Percentiles rank a stretch among this genome's conserved stretches.
Conservation (phyloP, 768 basidiomycete species). For the Lactifluus pinguis region DNA sequence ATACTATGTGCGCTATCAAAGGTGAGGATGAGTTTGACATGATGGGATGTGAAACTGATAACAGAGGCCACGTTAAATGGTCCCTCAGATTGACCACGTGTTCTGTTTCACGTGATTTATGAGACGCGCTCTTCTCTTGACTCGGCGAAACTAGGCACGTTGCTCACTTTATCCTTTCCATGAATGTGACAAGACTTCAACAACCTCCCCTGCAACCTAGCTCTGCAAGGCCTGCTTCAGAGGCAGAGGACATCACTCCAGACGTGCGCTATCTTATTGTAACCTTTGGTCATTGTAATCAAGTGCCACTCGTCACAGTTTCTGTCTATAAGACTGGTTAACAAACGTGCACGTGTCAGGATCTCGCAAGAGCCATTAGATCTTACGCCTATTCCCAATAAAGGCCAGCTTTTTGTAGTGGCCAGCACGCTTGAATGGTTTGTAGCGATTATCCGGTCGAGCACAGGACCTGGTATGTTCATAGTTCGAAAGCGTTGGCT, state of each 20-base stretch:
- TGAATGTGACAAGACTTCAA: constrained; percentile 18
- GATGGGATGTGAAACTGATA: not conserved
- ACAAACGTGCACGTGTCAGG: constrained; percentile 56
- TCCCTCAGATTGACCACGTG: not conserved
- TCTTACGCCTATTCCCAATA: constrained; percentile 32
- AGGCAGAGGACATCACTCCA: constrained; percentile 17
- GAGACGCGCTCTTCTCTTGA: too few species aligned
- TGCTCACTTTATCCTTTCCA: not conserved
- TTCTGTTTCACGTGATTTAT: not conserved
- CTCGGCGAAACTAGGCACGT: too few species aligned
- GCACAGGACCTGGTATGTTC: constrained; percentile 25
- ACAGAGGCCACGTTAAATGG: not conserved
- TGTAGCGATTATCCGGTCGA: constrained; percentile 43
- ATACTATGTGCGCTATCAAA: constrained; percentile 45
- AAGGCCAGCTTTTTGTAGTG: constrained; percentile 47
- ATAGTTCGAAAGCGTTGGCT: not conserved
- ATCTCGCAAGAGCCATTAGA: constrained; percentile 47
- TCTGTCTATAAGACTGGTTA: constrained; percentile 32
- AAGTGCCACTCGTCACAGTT: constrained; percentile 25
- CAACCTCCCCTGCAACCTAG: constrained; percentile 9
- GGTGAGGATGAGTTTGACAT: constrained; percentile 27
- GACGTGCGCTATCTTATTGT: constrained; percentile 7
- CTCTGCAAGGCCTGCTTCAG: constrained; percentile 5
- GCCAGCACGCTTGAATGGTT: constrained; percentile 63
- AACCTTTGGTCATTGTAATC: not conserved